These are phyloP conservation scores for Exserohilum turcica DNA, from an alignment of 2,329 filamentous ascomycete species.

Conservation along the genomic window DNA sequence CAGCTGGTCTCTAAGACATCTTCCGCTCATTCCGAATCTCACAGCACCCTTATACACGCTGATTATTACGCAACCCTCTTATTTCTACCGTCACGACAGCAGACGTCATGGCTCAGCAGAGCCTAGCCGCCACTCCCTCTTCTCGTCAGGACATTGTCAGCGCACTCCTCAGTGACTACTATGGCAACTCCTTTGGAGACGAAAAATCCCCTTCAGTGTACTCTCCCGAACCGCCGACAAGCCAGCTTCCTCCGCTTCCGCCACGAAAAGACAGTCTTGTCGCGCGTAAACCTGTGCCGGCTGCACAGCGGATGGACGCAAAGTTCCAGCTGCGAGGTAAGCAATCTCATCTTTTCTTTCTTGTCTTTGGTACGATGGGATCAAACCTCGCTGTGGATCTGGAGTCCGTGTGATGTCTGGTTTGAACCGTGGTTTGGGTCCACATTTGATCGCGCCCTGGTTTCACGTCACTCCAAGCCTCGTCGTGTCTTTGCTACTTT, in stretches of 20 bases:
- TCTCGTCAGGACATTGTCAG: slow-evolving; percentile 47
- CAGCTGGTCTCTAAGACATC: slow-evolving; percentile 9
- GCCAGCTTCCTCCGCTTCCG: slow-evolving; percentile 41
- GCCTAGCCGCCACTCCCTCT: slow-evolving; percentile 33
- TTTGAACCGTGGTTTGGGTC: neutral
- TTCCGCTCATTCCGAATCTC: slow-evolving; percentile 2
- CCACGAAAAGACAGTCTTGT: slow-evolving; percentile 30
- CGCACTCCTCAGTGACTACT: slow-evolving; percentile 48
- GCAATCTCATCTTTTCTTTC: slow-evolving; percentile 2
- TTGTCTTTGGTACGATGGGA: neutral
- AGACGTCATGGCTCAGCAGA: slow-evolving; percentile 31
- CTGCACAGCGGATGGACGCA: slow-evolving; percentile 33
- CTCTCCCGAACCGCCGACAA: slow-evolving; percentile 33
- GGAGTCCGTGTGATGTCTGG: neutral
- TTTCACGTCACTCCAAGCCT: slow-evolving; percentile 10
- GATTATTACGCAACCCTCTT: slow-evolving; percentile 3
- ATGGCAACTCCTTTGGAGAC: slow-evolving; percentile 39
- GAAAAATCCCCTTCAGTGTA: slow-evolving; percentile 28
- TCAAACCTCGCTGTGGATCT: neutral
- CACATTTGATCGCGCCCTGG: slow-evolving; percentile 1
- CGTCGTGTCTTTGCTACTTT: neutral
- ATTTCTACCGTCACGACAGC: slow-evolving; percentile 29
- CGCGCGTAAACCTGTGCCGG: slow-evolving; percentile 34
- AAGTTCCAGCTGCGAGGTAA: slow-evolving; percentile 46
- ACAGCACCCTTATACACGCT: neutral